Base-by-base conservation (phyloP, 78 protist species). In the Protostelium mycophagum region DNA sequence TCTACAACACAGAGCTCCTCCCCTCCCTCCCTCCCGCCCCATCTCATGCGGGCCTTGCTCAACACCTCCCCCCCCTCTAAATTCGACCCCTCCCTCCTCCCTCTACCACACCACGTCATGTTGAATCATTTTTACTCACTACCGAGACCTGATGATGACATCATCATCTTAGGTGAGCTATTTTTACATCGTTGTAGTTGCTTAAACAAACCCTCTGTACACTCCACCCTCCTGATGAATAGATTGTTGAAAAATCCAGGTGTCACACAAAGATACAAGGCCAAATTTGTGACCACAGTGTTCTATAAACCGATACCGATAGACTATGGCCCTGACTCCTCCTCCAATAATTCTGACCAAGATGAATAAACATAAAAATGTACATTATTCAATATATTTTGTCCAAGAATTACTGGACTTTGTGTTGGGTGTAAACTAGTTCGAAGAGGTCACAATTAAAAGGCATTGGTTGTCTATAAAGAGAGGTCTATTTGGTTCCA, bases 101-200 rank as follows among this genome's bases (percentile, higher is more conserved):
- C 98, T 28, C 63, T 95, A 36, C 99, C 99, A 34, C 95, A 96
- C 87, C 98, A 96, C 90, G 98, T 96, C 36, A 96, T 96, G 95
- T 73, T 98, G 36, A 95, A 95, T 87, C 99, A 98, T 83, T 86
- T 96, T 38, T 97, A 97, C 35, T 93, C 95, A 1, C 88, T 93
- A 34, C 90, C 94, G 38, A 37, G 94, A 29, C 85, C 91, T 1
- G 91, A 90, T 84, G 94, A 89, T 36, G 95, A 96, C 51, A 89
- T 93, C 31, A 96, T 96, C 31, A 51, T 51, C 73, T 51, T 51
- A 51, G 73, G 73, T 51, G 73, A 51, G 73, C 5, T 16, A 51
- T 51, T 16, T 25, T 51, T 16, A 16, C 16, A 51, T 51, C 73
- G 73, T 51, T 16, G 16, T 51, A 5, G 73, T 25, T 16, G 5